Conservation (phyloP, 805 yeast species). For the Millerozyma acaciae region DNA sequence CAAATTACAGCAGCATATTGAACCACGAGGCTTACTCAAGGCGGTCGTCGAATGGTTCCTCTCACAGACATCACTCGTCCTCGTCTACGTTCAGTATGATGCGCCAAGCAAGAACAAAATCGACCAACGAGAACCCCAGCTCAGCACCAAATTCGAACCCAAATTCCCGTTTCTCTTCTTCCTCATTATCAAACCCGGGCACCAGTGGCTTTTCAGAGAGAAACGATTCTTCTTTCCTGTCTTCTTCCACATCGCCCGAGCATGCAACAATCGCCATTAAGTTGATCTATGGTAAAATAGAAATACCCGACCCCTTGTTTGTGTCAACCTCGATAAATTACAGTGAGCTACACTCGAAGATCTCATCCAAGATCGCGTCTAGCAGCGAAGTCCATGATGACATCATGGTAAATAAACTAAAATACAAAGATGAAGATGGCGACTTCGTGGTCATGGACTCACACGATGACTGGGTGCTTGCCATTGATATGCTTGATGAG, state of each 20-base stretch:
- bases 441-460: constrained; percentile 83
- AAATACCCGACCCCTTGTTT: constrained; percentile 23
- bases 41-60: constrained; percentile 27
- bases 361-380: constrained; percentile 46
- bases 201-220: constrained; percentile 5
- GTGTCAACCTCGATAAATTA: constrained; percentile 29
- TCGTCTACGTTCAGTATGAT: constrained; percentile 43
- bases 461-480: constrained; percentile 85
- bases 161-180: constrained; percentile 15
- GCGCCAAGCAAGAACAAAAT: constrained; percentile 27
- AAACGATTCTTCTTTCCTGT: constrained; percentile 15
- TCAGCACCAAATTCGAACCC: too few relatives aligned
- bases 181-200: constrained; percentile 12
- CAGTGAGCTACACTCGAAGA: constrained; percentile 60
- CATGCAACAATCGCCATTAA: constrained; percentile 18
- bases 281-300: constrained; percentile 30
- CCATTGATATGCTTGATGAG: constrained; percentile 57
- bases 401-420: constrained; percentile 52
- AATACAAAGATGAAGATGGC: constrained; percentile 92
- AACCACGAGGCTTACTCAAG: constrained; percentile 14
- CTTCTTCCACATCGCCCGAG: constrained; percentile 10
- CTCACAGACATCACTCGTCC: constrained; percentile 39
- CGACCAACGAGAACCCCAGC: constrained; percentile 11
- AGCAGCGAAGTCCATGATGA: constrained; percentile 53
- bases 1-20: constrained; percentile 2